A percentile compares a stretch with the other conserved stretches of the same genome.
Conservation (phyloP, 768 basidiomycete genomes). For the Kwoniella botswanensis region DNA sequence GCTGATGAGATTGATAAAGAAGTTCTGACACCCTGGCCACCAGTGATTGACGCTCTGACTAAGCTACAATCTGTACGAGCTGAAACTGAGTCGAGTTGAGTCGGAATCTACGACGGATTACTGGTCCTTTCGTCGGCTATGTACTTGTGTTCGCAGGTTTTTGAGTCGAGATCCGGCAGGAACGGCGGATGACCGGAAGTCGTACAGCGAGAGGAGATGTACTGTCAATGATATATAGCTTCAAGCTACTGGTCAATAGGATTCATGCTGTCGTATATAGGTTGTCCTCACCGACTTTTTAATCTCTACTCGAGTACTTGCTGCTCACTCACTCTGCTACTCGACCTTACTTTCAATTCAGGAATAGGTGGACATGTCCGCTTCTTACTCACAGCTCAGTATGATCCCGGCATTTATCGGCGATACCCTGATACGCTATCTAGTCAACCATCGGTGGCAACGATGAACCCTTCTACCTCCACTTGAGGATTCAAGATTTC, state of each 20-base stretch:
- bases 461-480: neutral
- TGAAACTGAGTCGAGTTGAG: conserved; percentile 11
- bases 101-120: neutral
- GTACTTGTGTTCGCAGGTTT: neutral
- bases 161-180: neutral
- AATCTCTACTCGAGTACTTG: neutral
- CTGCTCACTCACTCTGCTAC: neutral
- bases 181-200: neutral
- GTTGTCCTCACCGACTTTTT: neutral
- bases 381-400: neutral
- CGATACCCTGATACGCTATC: neutral
- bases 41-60: conserved; percentile 5
- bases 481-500: neutral
- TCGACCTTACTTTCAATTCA: neutral
- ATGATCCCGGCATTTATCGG: conserved; percentile 17
- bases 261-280: neutral
- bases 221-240: neutral
- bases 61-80: conserved; percentile 1
- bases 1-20: neutral
- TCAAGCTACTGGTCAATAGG: neutral
- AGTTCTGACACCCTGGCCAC: conserved; percentile 3
- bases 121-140: neutral
- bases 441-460: conserved; percentile 1
- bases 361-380: conserved; percentile 1
- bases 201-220: neutral